Evolutionary conservation across 306 rosid genomes (phyloP).

Genomic region (Quercus gilva): DNA sequence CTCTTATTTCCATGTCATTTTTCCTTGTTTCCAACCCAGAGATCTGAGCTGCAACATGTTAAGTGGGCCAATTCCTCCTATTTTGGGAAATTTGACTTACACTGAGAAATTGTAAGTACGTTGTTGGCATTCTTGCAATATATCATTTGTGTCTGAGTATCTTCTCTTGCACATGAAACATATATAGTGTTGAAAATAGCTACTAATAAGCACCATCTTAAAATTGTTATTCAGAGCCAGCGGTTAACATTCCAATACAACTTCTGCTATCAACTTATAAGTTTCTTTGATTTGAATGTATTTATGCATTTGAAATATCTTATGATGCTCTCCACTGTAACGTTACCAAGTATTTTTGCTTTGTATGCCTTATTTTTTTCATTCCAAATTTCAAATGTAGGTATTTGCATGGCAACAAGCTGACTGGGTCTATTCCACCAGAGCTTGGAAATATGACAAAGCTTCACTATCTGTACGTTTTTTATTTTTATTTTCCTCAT

Average conservation of each 20-base stretch:
- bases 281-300: not conserved
- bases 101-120: constrained; percentile 87
- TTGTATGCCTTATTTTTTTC: constrained; percentile 3
- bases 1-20: constrained; percentile 2
- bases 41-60: constrained; percentile 87
- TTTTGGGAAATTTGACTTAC: constrained; percentile 81
- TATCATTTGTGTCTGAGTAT: not conserved
- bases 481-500: not conserved
- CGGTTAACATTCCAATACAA: not conserved
- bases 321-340: not conserved
- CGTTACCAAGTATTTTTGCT: not conserved
- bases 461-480: constrained; percentile 86
- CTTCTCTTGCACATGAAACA: not conserved
- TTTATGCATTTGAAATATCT: not conserved
- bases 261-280: not conserved
- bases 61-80: constrained; percentile 80
- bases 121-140: not conserved
- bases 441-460: constrained; percentile 97
- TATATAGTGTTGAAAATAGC: not conserved
- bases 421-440: constrained; percentile 76
- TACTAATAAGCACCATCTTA: not conserved
- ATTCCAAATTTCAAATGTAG: constrained; percentile 32
- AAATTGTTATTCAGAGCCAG: not conserved
- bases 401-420: constrained; percentile 94
- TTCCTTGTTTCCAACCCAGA: constrained; percentile 35